Conservation (phyloP, 768 basidiomycete genomes). For the Boletus rex-veris region DNA sequence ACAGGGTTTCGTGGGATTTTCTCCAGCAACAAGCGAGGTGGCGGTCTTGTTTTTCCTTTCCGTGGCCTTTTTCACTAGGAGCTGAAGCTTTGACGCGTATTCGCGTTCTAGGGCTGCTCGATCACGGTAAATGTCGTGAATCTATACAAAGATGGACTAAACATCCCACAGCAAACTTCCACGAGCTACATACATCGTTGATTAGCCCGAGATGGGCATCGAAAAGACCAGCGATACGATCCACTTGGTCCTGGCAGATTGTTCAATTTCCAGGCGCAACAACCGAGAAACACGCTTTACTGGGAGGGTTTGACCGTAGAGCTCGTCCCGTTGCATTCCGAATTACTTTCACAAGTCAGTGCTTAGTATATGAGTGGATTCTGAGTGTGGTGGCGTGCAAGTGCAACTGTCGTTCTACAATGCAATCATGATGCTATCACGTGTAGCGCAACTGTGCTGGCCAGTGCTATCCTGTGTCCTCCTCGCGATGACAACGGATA, state of each 20-base stretch:
- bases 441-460: background rate
- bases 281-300: slow-evolving; percentile 33
- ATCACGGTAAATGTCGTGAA: slow-evolving; percentile 69
- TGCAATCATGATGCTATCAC: background rate
- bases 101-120: slow-evolving; percentile 71
- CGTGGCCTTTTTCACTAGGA: slow-evolving; percentile 58
- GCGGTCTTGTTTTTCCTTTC: slow-evolving; percentile 69
- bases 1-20: slow-evolving; percentile 62
- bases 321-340: slow-evolving; percentile 22
- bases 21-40: slow-evolving; percentile 55
- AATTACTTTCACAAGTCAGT: background rate
- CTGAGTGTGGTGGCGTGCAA: background rate
- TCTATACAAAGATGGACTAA: slow-evolving; percentile 38
- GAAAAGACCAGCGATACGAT: slow-evolving; percentile 53
- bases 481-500: background rate
- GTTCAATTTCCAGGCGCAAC: slow-evolving; percentile 6
- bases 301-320: slow-evolving; percentile 53
- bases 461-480: too few relatives aligned
- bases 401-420: too few relatives aligned
- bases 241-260: slow-evolving; percentile 62
- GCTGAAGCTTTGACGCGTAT: slow-evolving; percentile 69
- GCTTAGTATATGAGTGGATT: background rate
- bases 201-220: slow-evolving; percentile 65
- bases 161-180: background rate
- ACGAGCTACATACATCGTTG: slow-evolving; percentile 49